Evolutionary conservation across 2,329 filamentous ascomycete species (phyloP), one percentile per base, ranked within the genome.

Genomic region (Fusarium begoniae): DNA sequence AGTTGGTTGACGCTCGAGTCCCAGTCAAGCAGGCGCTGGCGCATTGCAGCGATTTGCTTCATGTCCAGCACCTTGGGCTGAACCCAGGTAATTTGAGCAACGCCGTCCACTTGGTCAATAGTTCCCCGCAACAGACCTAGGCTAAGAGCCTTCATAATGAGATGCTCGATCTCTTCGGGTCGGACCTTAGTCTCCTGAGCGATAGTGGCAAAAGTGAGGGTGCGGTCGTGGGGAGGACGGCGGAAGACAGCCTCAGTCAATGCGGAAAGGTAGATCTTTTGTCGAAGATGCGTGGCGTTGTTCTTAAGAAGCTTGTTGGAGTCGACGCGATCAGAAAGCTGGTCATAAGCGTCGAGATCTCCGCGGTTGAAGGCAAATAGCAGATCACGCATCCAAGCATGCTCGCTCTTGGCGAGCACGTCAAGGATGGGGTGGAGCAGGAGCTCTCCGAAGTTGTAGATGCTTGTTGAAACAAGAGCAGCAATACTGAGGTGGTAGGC

Each of bases 401-500:
- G 89, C 30, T 92, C 91, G 78, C 92, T 90, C 79, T 87, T 87
- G 30, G 82, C 81, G 59, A 99, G 90, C 26, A 93, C 92, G 80
- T 98, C 94, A 73, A 99, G 91, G 80, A 99, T 97, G 8, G 96
- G 96, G 82, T 99, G 96, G 76, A 99, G 90, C 38, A 99, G 90
- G n/a, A 99, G 92, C 87, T 99, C 96, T 83, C 96, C 96, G 79
- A 99, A 99, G 87, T 99, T 99, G 90, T 99, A 98, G 85, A 98
- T 99, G 79, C 91, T 94, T 80, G 96, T 94, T 57, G 95, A 98
- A 44, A 98, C 93, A 14, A 99, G 89, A 15, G 96, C 96, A 35
- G 96, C 95, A 61, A 98, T 92, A 80, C 93, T 93, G 72, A 99
- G 91, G 82, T 98, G 95, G 85, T 98, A 97, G 50, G 96, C 96